Base-by-base conservation (phyloP, 2,329 filamentous ascomycete species). In the Cladosporium velox region DNA sequence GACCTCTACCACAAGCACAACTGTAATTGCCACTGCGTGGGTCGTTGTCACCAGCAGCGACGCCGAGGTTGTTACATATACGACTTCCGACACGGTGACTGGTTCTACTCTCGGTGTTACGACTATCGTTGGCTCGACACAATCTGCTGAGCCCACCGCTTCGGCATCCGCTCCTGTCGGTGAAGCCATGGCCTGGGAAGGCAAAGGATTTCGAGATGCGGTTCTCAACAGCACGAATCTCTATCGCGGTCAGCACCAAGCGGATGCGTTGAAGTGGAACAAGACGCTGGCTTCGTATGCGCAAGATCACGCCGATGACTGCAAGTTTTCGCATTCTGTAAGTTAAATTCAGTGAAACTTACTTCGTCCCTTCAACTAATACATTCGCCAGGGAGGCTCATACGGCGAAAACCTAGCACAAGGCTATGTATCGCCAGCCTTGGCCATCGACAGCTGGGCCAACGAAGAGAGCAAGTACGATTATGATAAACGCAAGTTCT, bases 371-470 rank as follows among this genome's bases (percentile, higher is more conserved):
- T 7, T 1, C 3, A 14, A 35, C 64, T 69, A 21, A 69, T 35
- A 49, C 28, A 2, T 15, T 26, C 44, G 32, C 12, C 57, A 75
- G 71, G 72, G 70, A 52, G 74, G 74, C 4, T 71, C 71, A 6
- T 72, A 74, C 65, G 75, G 75, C 58, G 75, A 77, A 65, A 77
- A 77, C 58, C 68, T 77, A 15, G 75, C 75, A 8, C 67, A 69
- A 32, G 67, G 68, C 65, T 77, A 71, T 67, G 30, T 62, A 4
- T 68, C 63, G 30, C 55, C 72, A 3, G 67, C 70, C 24, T 59
- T 70, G 18, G 71, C 71, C 8, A 71, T 76, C 59, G 74, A 75
- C 60, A 73, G 70, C 51, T 77, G 75, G 75, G 74, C 68, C 4
- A 65, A 70, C 63, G 75, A 77, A 65, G 72, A 75, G 60, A 65